phyloP scores from a whole-genome alignment of 192 early-diverging fungal species.

The Podochytrium sp. region DNA sequence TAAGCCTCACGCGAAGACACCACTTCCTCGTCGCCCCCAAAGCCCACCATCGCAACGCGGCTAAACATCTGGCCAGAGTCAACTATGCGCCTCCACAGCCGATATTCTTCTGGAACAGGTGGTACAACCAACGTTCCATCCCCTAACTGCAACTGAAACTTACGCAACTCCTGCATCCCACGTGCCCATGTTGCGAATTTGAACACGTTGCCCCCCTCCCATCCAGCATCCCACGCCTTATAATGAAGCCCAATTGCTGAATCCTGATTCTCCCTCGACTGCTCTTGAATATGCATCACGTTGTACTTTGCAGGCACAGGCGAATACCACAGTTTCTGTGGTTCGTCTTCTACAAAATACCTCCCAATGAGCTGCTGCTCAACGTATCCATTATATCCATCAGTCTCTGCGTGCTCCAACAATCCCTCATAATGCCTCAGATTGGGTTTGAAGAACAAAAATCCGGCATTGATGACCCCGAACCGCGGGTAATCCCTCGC shows the following conservation, averaged over 20 bases:
- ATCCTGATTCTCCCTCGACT: not conserved
- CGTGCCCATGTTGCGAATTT: not conserved
- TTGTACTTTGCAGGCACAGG: conserved; percentile 1
- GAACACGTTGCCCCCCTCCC: not conserved
- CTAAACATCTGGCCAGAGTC: not conserved
- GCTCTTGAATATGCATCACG: not conserved
- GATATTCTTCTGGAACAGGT: not conserved
- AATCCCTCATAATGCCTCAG: not conserved
- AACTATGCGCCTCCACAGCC: not conserved
- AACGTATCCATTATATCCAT: not conserved
- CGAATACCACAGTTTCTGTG: not conserved
- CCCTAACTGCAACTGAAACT: not conserved
- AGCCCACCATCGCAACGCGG: not conserved
- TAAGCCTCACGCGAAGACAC: no score
- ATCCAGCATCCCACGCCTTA: not conserved
- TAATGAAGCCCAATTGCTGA: not conserved
- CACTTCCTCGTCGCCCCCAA: not conserved
- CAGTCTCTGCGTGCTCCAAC: not conserved
- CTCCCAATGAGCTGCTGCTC: conserved; percentile 1
- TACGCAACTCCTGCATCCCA: not conserved
- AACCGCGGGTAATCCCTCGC: not conserved
- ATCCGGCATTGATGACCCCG: not conserved
- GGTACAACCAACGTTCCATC: not conserved
- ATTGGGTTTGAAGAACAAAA: conserved; percentile 12
- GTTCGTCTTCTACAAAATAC: not conserved